A percentile compares a stretch with the other conserved stretches of the same genome.
Evolutionary conservation across 2,329 filamentous ascomycete species (phyloP).

Genomic region (Fonsecaea pedrosoi): DNA sequence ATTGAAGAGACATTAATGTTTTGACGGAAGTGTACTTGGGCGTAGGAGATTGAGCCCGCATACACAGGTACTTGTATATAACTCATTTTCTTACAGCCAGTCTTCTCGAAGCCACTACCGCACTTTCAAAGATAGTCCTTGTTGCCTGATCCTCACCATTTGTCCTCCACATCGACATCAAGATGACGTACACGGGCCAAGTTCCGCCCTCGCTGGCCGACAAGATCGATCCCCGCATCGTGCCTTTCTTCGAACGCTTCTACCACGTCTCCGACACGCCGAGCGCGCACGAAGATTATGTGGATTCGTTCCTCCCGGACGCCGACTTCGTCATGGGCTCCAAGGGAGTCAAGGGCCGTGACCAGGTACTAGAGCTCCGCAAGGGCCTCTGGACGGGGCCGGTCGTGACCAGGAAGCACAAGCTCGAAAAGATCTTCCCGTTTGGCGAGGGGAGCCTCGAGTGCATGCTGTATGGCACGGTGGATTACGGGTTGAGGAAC

Average conservation of each 20-base stretch:
- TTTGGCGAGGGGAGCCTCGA: constrained; percentile 56
- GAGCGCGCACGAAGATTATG: constrained; percentile 57
- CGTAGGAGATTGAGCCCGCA: no score
- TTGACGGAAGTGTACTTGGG: no score
- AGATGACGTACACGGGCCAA: constrained; percentile 35
- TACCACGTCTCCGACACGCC: constrained; percentile 46
- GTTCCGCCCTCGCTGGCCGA: constrained; percentile 14
- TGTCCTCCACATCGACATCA: not conserved
- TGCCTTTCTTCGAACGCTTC: constrained; percentile 41
- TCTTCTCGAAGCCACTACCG: not conserved
- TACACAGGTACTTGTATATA: not conserved
- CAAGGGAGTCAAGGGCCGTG: constrained; percentile 53
- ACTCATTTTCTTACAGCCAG: not conserved
- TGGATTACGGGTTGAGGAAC: constrained; percentile 61
- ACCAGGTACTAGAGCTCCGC: constrained; percentile 60
- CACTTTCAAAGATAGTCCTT: no score
- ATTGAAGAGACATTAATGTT: no score
- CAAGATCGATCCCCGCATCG: constrained; percentile 35
- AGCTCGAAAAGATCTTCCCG: constrained; percentile 54
- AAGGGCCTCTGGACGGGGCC: constrained; percentile 60
- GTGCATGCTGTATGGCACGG: constrained; percentile 62
- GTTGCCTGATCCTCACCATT: no score
- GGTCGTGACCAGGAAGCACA: constrained; percentile 47
- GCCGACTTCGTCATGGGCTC: constrained; percentile 61
- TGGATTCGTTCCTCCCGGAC: constrained; percentile 55